These are phyloP conservation scores for Saccharum spontaneum DNA, from an alignment of 176 grass and related monocot species.

Conservation along the genomic window DNA sequence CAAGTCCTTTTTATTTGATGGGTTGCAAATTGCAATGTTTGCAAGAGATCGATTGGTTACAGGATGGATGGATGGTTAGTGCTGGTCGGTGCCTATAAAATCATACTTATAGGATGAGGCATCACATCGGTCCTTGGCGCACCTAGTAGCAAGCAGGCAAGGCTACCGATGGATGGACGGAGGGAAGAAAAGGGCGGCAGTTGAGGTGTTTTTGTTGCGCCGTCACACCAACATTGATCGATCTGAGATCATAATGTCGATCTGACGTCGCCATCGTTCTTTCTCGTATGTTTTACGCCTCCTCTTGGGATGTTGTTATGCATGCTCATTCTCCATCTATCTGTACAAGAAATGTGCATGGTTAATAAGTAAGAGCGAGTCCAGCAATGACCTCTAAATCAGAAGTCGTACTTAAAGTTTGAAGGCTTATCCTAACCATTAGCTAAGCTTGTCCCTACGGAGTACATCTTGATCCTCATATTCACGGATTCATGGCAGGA, in stretches of 20 bases:
- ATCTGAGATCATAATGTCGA: not conserved
- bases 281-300: not conserved
- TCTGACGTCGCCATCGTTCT: not conserved
- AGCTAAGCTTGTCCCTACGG: no score
- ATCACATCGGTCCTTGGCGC: slow-evolving; percentile 4
- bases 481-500: no score
- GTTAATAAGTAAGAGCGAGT: no score
- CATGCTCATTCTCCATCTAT: no score
- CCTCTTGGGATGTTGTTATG: not conserved
- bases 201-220: not conserved
- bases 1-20: not conserved
- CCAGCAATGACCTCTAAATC: no score
- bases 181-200: not conserved
- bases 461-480: no score
- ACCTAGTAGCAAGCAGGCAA: not conserved
- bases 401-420: no score
- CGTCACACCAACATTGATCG: not conserved
- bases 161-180: not conserved
- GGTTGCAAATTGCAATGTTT: not conserved
- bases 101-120: not conserved
- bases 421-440: no score
- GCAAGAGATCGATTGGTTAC: no score
- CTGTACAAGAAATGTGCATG: no score
- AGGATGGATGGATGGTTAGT: not conserved
- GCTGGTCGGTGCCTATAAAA: not conserved